These are phyloP conservation scores for Auricularia heimuer DNA, from an alignment of 768 basidiomycete species.

Conservation along the genomic window DNA sequence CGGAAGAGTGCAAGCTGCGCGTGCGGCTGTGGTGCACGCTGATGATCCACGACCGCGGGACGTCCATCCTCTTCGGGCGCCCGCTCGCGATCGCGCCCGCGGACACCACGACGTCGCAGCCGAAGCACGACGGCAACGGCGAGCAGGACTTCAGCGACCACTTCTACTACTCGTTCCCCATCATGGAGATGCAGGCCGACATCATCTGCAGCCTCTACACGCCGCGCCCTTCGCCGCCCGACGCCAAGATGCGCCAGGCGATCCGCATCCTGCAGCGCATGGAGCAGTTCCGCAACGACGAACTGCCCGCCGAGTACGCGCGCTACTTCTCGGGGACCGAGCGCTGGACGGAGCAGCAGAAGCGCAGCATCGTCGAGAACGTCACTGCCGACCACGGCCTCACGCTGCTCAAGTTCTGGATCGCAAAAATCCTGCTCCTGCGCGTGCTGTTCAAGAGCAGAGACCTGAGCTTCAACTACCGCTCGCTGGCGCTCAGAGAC, in stretches of 20 bases:
- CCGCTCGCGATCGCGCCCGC: constrained; percentile 73
- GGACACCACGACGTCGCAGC: constrained; percentile 75
- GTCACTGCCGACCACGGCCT: constrained; percentile 76
- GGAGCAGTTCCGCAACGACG: constrained; percentile 52
- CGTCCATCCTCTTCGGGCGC: constrained; percentile 77
- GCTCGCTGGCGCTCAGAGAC: constrained; percentile 66
- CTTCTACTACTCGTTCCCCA: constrained; percentile 63
- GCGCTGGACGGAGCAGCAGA: constrained; percentile 62
- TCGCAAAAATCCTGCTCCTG: constrained; percentile 66
- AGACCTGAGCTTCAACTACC: constrained; percentile 53
- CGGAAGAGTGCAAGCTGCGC: constrained; percentile 68
- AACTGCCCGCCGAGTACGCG: constrained; percentile 60
- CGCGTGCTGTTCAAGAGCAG: constrained; percentile 72
- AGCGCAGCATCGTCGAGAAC: constrained; percentile 53
- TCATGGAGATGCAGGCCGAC: constrained; percentile 80
- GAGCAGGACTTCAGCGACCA: constrained; percentile 60
- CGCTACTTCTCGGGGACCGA: constrained; percentile 69
- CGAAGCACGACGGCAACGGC: constrained; percentile 36
- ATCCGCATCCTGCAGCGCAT: constrained; percentile 72
- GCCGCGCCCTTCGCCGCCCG: constrained; percentile 59
- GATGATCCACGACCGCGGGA: constrained; percentile 79
- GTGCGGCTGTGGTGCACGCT: constrained; percentile 81
- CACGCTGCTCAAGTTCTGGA: constrained; percentile 75
- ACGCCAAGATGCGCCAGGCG: constrained; percentile 66
- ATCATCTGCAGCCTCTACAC: constrained; percentile 80